phyloP scores from a whole-genome alignment of 306 rosid species.

The Mimosa pudica region DNA sequence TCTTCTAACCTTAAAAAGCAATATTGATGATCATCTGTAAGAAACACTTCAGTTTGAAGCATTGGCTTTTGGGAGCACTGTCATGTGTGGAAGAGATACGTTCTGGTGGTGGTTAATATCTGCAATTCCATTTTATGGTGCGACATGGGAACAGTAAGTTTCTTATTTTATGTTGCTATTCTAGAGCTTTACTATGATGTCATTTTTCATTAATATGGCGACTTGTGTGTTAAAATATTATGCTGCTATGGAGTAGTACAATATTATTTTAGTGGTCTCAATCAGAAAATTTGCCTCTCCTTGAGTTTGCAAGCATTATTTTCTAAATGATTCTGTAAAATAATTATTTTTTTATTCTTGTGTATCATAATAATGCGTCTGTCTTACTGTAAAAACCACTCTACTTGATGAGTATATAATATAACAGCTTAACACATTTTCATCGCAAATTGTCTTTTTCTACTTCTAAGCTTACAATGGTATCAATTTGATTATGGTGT shows the following conservation, averaged over 20 bases:
- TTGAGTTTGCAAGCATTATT: background rate
- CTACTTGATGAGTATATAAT: slow-evolving; percentile 10
- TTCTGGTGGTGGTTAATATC: slow-evolving; percentile 98
- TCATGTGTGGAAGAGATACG: slow-evolving; percentile 82
- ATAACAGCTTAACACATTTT: slow-evolving; percentile 8
- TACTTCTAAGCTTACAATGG: slow-evolving; percentile 5
- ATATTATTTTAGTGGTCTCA: background rate
- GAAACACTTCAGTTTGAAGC: slow-evolving; percentile 70
- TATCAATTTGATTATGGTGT: slow-evolving; percentile 42
- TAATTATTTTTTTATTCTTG: slow-evolving; percentile 16
- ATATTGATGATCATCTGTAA: slow-evolving; percentile 27
- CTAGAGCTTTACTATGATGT: background rate
- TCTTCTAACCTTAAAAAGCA: slow-evolving; percentile 28
- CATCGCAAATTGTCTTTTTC: background rate
- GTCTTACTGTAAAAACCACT: slow-evolving; percentile 6
- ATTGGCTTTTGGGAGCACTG: slow-evolving; percentile 92
- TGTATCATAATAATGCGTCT: slow-evolving; percentile 11
- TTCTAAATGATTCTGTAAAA: slow-evolving; percentile 26
- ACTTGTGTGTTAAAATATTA: slow-evolving; percentile 10
- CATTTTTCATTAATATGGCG: background rate
- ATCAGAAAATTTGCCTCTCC: slow-evolving; percentile 24
- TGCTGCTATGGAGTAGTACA: slow-evolving; percentile 9
- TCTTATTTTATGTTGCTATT: slow-evolving; percentile 13
- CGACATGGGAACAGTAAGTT: slow-evolving; percentile 99
- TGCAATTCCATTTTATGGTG: slow-evolving; percentile 85